Percentiles rank a stretch among this genome's conserved stretches.
These are phyloP conservation scores for Lavandula angustifolia DNA, from an alignment of 257 asterid genomes.

Conservation along the genomic window DNA sequence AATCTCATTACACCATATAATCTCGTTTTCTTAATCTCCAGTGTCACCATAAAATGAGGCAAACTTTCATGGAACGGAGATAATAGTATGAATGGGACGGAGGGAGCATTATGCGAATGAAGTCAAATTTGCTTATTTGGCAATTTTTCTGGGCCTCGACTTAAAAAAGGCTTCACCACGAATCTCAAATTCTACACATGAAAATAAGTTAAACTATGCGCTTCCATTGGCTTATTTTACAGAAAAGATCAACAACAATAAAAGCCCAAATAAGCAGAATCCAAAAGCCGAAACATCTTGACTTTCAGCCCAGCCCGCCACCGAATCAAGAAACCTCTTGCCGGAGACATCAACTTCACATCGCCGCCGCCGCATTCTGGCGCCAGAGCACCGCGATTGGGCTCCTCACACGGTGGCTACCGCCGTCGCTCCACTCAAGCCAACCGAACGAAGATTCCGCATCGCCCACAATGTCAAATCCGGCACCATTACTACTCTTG, in stretches of 20 bases:
- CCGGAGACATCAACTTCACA: constrained; percentile 38
- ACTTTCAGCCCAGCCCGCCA: background rate
- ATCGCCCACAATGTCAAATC: constrained; percentile 35
- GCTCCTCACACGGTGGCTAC: constrained; percentile 72
- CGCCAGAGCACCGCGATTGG: constrained; percentile 68
- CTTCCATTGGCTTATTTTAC: constrained; percentile 29
- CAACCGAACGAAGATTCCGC: constrained; percentile 64
- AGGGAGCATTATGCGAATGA: too few species aligned
- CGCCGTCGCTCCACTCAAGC: constrained; percentile 79
- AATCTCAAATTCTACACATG: constrained; percentile 29
- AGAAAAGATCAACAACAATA: constrained; percentile 27
- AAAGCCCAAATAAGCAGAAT: constrained; percentile 5
- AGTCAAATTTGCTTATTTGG: too few species aligned
- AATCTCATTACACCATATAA: too few species aligned
- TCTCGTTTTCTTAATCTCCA: too few species aligned
- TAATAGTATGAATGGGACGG: too few species aligned
- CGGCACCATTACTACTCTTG: constrained; percentile 33
- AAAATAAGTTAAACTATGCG: background rate
- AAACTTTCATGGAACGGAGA: too few species aligned
- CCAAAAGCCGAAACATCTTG: background rate
- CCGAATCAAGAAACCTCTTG: background rate
- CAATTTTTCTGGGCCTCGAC: background rate
- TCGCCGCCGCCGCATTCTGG: constrained; percentile 39
- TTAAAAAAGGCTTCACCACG: background rate
- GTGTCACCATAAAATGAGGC: too few species aligned